Base-by-base conservation (phyloP, 164 flowering plant species). In the Magnolia officinalis region DNA sequence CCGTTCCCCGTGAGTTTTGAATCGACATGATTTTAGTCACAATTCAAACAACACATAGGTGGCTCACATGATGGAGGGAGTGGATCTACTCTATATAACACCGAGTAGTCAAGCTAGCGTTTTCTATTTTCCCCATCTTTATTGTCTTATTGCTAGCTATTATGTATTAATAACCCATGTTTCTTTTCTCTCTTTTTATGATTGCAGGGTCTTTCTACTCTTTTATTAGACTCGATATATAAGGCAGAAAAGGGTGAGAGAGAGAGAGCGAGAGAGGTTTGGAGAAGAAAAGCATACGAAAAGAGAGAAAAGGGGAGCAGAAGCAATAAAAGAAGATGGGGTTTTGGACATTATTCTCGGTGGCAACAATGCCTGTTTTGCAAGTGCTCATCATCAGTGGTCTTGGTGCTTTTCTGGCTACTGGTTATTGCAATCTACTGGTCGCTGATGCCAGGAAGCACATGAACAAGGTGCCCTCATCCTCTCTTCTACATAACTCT, bases 401-500 rank as follows among this genome's bases (percentile, higher is more conserved):
- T 8, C 58, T 95, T 31, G 98, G 98, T 63, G 95, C 93, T 70
- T 84, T 90, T 76, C 72, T 95, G 89, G 91, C 97, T 0, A 83
- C 96, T 70, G 81, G 74, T 2, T 87, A 85, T 59, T 82, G 82
- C 79, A 90, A 89, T 72, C 82, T 95, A 69, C 90, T 95, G n/a
- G 77, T 83, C 0, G 75, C 85, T 0, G 93, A 90, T 74, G 85
- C 97, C 51, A 83, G 95, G 50, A 88, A 72, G 75, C 82, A 89
- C 31, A 61, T 95, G 78, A 95, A 91, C 86, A 91, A 93, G 91
- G 98, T 91, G 14, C 19, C 6, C 51, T 13, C 14, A 4, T 10
- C 52, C 24, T 72, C 26, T 31, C 45, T 21, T 45, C 26, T 65
- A 9, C 45, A 37, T 37, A 37, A 3, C 6, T 37, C 45, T 37